phyloP scores from a whole-genome alignment of 106 monocot genomes.

The Alisma plantagoaquatica region DNA sequence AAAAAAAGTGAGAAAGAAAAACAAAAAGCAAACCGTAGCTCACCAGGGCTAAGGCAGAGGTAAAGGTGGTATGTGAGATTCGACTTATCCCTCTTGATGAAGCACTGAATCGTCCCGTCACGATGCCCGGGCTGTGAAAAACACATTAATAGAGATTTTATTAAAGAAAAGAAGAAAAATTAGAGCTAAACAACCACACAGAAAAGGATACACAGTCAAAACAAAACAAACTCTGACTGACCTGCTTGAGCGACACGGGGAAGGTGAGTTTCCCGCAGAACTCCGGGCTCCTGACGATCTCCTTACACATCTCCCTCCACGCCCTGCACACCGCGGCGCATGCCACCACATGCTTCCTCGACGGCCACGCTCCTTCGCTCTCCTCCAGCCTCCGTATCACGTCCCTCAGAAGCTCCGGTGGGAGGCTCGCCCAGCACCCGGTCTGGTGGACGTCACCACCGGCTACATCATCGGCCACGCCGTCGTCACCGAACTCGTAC shows the following conservation, averaged over 20 bases:
- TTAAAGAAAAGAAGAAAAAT: neutral
- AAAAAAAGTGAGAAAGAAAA: neutral
- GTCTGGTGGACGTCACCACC: too few relatives aligned
- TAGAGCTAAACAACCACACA: neutral
- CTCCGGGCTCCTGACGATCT: constrained; percentile 16
- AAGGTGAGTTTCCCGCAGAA: constrained; percentile 25
- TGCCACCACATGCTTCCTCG: constrained; percentile 16
- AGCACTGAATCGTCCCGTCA: constrained; percentile 44
- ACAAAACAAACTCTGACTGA: neutral
- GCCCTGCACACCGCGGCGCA: constrained; percentile 18
- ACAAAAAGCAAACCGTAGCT: constrained; percentile 9
- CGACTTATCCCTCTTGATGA: constrained; percentile 60
- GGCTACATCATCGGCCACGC: neutral
- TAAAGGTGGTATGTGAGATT: constrained; percentile 39
- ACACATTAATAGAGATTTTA: neutral
- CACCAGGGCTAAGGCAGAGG: constrained; percentile 41
- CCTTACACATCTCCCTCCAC: constrained; percentile 22
- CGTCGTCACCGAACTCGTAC: constrained; percentile 10
- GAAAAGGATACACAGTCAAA: neutral
- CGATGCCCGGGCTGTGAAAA: constrained; percentile 36
- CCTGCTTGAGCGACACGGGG: constrained; percentile 21
- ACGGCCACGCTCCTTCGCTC: constrained; percentile 18
- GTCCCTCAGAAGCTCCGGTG: constrained; percentile 22
- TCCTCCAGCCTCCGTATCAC: constrained; percentile 23
- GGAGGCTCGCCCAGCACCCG: constrained; percentile 18